Percentiles rank a stretch among this genome's conserved stretches.
Evolutionary conservation across 129 eudicot species (phyloP).

Genomic region (Smallanthus sonchifolius): DNA sequence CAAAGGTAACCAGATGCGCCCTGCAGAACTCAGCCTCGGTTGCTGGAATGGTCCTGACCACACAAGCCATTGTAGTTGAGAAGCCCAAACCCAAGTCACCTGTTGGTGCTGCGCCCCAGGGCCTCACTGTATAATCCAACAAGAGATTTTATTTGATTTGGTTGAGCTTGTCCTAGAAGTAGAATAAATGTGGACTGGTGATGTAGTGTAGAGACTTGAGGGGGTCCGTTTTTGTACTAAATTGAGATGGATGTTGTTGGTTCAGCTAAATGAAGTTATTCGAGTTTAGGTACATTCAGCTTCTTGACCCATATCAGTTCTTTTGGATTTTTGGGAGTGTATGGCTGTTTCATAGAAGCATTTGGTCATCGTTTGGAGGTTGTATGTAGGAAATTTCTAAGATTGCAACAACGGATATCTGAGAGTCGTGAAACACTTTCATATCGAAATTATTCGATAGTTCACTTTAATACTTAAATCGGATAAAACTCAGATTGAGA

Average conservation of each 20-base stretch:
- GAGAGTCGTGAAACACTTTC: too few relatives aligned
- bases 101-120: slow-evolving; percentile 51
- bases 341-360: too few relatives aligned
- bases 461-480: too few relatives aligned
- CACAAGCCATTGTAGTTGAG: slow-evolving; percentile 95
- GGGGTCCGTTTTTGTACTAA: slow-evolving; percentile 21
- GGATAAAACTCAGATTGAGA: too few relatives aligned
- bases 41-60: slow-evolving; percentile 96
- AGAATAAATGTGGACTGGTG: slow-evolving; percentile 3
- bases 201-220: slow-evolving; percentile 4
- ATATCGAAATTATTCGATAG: too few relatives aligned
- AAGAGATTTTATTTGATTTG: neutral
- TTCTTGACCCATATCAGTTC: too few relatives aligned
- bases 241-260: neutral
- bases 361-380: too few relatives aligned
- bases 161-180: neutral
- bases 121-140: slow-evolving; percentile 40
- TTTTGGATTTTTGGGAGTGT: too few relatives aligned
- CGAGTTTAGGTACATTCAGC: too few relatives aligned
- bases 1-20: slow-evolving; percentile 89
- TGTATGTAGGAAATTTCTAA: too few relatives aligned
- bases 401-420: too few relatives aligned
- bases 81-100: slow-evolving; percentile 65
- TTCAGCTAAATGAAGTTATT: slow-evolving; percentile 1
- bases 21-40: slow-evolving; percentile 93